phyloP scores from a whole-genome alignment of 2,329 filamentous ascomycete genomes.

The Exophiala oligosperma region DNA sequence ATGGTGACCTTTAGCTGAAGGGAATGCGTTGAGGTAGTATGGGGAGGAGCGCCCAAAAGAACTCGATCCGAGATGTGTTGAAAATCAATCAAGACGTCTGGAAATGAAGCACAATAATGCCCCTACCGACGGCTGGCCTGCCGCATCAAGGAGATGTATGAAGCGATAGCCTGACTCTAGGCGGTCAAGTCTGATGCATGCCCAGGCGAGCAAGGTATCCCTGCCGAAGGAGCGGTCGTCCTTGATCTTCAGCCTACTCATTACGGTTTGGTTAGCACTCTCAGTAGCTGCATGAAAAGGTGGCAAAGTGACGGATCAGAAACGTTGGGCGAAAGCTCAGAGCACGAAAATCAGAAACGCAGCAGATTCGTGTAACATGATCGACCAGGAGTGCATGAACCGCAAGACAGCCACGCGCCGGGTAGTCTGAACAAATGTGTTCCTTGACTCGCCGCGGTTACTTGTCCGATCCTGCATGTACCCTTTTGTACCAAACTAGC shows the following conservation, averaged over 20 bases:
- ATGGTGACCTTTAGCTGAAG: background rate
- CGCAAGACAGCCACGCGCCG: background rate
- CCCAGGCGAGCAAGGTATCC: constrained; percentile 83
- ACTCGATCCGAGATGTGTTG: background rate
- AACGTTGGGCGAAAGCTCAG: background rate
- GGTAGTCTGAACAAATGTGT: background rate
- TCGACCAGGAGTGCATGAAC: constrained; percentile 13
- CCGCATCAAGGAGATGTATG: constrained; percentile 70
- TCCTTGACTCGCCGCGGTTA: background rate
- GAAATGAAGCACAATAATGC: constrained; percentile 71
- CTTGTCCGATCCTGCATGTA: background rate
- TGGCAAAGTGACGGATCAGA: constrained; percentile 19
- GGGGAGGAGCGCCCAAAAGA: background rate
- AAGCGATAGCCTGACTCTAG: constrained; percentile 74
- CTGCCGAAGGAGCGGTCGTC: constrained; percentile 74
- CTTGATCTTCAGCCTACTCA: constrained; percentile 72
- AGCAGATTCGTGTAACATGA: constrained; percentile 20
- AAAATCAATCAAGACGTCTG: constrained; percentile 46
- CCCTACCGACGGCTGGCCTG: constrained; percentile 66
- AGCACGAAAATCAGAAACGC: background rate
- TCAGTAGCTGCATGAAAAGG: background rate
- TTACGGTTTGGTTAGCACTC: constrained; percentile 9
- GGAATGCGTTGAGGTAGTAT: background rate
- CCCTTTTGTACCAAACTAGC: too few relatives aligned
- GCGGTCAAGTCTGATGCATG: constrained; percentile 81